Conservation (phyloP, 2,329 filamentous ascomycete genomes). For the Microdochium nivale region DNA sequence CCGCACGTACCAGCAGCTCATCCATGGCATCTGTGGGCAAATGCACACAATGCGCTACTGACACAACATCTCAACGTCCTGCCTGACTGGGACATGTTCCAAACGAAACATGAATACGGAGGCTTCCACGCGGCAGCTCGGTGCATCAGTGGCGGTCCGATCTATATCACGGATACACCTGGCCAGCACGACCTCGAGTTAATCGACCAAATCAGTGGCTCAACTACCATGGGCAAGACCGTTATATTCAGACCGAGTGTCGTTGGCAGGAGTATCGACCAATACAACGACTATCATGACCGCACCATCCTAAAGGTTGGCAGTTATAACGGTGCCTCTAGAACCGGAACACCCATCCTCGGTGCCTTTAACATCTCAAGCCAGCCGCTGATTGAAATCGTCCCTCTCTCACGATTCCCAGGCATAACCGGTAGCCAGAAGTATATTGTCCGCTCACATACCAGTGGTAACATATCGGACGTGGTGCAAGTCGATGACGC, state of each 20-base stretch:
- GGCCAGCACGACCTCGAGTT: conserved; percentile 70
- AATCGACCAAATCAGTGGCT: conserved; percentile 73
- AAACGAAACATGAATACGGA: conserved; percentile 58
- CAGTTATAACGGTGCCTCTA: conserved; percentile 61
- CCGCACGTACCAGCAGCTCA: conserved; percentile 74
- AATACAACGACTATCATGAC: conserved; percentile 71
- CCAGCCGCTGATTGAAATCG: conserved; percentile 54
- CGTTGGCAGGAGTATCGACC: conserved; percentile 61
- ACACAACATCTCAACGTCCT: conserved; percentile 79
- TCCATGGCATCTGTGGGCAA: conserved; percentile 91
- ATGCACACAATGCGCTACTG: conserved; percentile 80
- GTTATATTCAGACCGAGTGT: conserved; percentile 74
- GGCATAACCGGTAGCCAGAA: conserved; percentile 48
- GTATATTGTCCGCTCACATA: conserved; percentile 70
- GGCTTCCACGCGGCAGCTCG: conserved; percentile 84
- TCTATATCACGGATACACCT: conserved; percentile 89
- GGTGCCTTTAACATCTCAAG: conserved; percentile 77
- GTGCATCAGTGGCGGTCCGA: conserved; percentile 81
- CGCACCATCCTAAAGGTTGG: conserved; percentile 66
- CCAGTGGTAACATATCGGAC: conserved; percentile 50
- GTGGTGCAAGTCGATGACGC: conserved; percentile 35
- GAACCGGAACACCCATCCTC: conserved; percentile 66
- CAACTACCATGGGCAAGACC: conserved; percentile 62
- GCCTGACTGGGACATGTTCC: conserved; percentile 74
- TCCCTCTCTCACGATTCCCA: conserved; percentile 64